Conservation (phyloP, 495 filamentous ascomycete genomes). For the Podospora fimiseda region DNA sequence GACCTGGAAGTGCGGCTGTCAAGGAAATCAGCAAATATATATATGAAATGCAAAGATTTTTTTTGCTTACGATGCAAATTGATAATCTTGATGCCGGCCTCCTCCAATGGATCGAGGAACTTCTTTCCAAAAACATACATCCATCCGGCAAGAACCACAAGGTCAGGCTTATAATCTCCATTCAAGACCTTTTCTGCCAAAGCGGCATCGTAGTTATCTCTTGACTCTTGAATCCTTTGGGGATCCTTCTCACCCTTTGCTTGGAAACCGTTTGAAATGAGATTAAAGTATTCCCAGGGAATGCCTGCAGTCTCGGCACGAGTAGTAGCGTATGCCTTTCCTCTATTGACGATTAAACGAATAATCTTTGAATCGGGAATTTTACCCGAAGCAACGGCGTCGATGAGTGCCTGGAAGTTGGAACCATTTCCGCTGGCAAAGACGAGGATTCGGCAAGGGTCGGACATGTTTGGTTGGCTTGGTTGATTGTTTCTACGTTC, state of each 20-base stretch:
- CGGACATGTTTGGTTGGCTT: slow-evolving; percentile 20
- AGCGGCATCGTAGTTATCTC: slow-evolving; percentile 72
- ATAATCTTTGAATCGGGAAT: slow-evolving; percentile 60
- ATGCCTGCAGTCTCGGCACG: slow-evolving; percentile 66
- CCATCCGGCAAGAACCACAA: slow-evolving; percentile 64
- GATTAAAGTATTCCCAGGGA: slow-evolving; percentile 80
- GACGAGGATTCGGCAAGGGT: slow-evolving; percentile 34
- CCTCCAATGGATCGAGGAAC: slow-evolving; percentile 58
- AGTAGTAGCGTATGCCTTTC: slow-evolving; percentile 68
- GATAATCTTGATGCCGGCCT: slow-evolving; percentile 59
- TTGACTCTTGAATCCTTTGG: slow-evolving; percentile 52
- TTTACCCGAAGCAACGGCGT: slow-evolving; percentile 50
- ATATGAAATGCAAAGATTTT: too few species aligned
- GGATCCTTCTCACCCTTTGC: slow-evolving; percentile 44
- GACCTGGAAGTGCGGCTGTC: slow-evolving; percentile 31
- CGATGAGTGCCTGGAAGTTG: slow-evolving; percentile 88
- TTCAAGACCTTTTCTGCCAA: slow-evolving; percentile 62
- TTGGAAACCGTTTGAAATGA: slow-evolving; percentile 56
- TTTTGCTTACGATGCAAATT: too few species aligned
- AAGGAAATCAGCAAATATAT: background rate
- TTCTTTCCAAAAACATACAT: slow-evolving; percentile 52
- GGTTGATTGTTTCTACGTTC: too few species aligned
- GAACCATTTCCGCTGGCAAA: slow-evolving; percentile 66
- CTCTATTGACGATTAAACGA: slow-evolving; percentile 77
- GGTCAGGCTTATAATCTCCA: slow-evolving; percentile 53